phyloP scores from a whole-genome alignment of 2,329 filamentous ascomycete species.

The Penicillium vulpinum region DNA sequence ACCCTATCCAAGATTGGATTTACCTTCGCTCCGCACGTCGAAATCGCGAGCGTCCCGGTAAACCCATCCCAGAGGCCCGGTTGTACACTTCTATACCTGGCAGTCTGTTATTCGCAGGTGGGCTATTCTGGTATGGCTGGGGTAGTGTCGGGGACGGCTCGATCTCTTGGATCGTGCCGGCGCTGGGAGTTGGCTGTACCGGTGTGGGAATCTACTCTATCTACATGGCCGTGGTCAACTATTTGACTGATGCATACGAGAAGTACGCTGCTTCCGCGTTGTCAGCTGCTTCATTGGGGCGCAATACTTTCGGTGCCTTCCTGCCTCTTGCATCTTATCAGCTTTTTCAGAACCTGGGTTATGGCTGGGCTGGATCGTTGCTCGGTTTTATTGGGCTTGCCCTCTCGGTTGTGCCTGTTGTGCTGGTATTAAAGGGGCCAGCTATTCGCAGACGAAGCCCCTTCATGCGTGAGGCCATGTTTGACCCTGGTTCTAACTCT shows the following conservation, averaged over 20 bases:
- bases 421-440: constrained; percentile 45
- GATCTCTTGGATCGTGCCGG: constrained; percentile 39
- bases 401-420: constrained; percentile 42
- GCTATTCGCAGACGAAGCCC: constrained; percentile 36
- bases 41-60: constrained; percentile 40
- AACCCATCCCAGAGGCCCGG: constrained; percentile 46
- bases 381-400: constrained; percentile 46
- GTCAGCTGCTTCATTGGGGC: constrained; percentile 47
- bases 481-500: constrained; percentile 10
- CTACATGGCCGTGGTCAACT: constrained; percentile 52
- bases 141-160: constrained; percentile 23
- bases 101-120: constrained; percentile 37
- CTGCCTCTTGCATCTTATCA: constrained; percentile 47
- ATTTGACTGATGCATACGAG: constrained; percentile 51
- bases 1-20: constrained; percentile 40
- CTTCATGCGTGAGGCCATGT: constrained; percentile 34
- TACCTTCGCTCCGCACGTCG: constrained; percentile 23
- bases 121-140: constrained; percentile 42
- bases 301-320: constrained; percentile 49
- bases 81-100: constrained; percentile 47
- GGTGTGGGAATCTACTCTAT: constrained; percentile 47
- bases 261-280: constrained; percentile 51
- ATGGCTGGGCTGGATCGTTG: constrained; percentile 46
- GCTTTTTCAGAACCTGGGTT: constrained; percentile 44
- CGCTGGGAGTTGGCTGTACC: constrained; percentile 34